These are phyloP conservation scores for Lactifluus piperatus DNA, from an alignment of 768 basidiomycete species.

Conservation along the genomic window DNA sequence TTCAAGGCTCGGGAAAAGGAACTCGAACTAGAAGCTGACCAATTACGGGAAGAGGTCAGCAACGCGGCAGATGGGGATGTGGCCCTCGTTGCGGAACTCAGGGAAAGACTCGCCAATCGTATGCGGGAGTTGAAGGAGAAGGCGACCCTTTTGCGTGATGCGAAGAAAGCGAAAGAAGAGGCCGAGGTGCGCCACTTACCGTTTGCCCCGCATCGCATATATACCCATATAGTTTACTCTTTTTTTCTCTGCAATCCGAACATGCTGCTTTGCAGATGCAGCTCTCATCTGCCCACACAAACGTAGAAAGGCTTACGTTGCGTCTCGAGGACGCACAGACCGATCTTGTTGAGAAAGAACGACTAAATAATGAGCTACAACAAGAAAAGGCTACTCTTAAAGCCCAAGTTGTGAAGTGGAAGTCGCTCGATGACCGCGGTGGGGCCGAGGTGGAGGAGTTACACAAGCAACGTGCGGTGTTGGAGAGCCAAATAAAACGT, in stretches of 20 bases:
- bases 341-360: slow-evolving; percentile 45
- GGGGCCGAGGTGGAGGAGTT: slow-evolving; percentile 47
- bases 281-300: slow-evolving; percentile 37
- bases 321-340: slow-evolving; percentile 51
- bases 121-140: slow-evolving; percentile 38
- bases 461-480: slow-evolving; percentile 44
- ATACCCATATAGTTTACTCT: background rate
- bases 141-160: slow-evolving; percentile 27
- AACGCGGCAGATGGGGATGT: slow-evolving; percentile 2
- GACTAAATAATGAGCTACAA: slow-evolving; percentile 48
- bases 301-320: slow-evolving; percentile 48
- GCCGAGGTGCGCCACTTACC: slow-evolving; percentile 25
- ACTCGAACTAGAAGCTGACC: slow-evolving; percentile 43
- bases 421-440: slow-evolving; percentile 55
- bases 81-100: slow-evolving; percentile 35
- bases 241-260: slow-evolving; percentile 32
- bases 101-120: slow-evolving; percentile 35
- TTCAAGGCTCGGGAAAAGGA: slow-evolving; percentile 58
- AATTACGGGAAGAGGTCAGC: slow-evolving; percentile 43
- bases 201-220: background rate
- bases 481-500: slow-evolving; percentile 47
- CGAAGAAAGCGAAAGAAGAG: slow-evolving; percentile 22
- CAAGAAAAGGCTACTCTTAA: slow-evolving; percentile 46
- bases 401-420: slow-evolving; percentile 62
- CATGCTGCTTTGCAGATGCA: slow-evolving; percentile 42